Base-by-base conservation (phyloP, 2,329 filamentous ascomycete species). In the Zymoseptoria tritici region DNA sequence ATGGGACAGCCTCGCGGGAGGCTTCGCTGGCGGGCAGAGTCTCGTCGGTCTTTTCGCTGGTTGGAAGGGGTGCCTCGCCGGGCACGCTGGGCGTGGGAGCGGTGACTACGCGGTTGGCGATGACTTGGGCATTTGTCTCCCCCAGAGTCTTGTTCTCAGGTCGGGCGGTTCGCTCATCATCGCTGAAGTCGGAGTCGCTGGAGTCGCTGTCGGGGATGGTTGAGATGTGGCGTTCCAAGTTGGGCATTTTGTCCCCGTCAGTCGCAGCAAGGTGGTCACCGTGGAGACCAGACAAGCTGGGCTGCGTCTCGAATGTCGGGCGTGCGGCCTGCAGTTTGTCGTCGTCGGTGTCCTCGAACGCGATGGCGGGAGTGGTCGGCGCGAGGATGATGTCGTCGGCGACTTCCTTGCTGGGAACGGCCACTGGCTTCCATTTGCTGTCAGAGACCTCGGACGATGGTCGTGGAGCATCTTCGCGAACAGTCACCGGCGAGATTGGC, bases 171-270 rank as follows among this genome's bases (percentile, higher is more conserved):
- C 20, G 22, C 42, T 59, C 57, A 20, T 58, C 56, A 31, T 58
- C 54, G 51, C 56, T 46, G 21, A 52, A 49, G 7, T 59, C 59
- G 2, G 62, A 64, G 21, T 66, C 66, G 26, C 59, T 61, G 8
- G 62, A 54, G 42, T 64, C 63, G 56, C 68, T 71, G 24, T 67
- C 66, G 2, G 63, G 64, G 51, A 73, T 70, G 22, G 62, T 55
- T 3, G 69, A 68, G 24, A 72, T 70, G 56, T 72, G 70, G 11
- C 70, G 62, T 52, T 72, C 71, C n/a, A 72, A 65, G 31, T 68
- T 61, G 2, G 69, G 68, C 57, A 62, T 64, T 13, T 53, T 62
- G 24, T 55, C 54, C 21, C 46, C 24, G 5, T 19, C 50, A 42
- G 57, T 49, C 19, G 4, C 24, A 31, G 49, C 13, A 29, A 53